Evolutionary conservation across 2,329 filamentous ascomycete genomes (phyloP).

Genomic region (Teratosphaeria nubilosa): DNA sequence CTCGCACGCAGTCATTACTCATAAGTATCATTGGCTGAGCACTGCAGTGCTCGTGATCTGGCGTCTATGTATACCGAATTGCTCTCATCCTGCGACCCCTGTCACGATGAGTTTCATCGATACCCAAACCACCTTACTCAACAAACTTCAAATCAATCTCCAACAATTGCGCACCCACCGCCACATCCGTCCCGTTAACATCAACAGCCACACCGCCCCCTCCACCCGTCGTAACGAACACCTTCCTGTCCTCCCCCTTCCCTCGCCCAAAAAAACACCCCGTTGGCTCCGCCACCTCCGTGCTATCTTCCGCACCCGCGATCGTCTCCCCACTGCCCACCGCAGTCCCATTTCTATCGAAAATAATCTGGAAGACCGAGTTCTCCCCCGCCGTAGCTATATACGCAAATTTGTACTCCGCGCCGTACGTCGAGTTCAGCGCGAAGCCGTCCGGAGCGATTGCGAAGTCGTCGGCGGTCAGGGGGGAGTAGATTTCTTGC

Average conservation of each 20-base stretch:
- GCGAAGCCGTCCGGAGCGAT: not conserved
- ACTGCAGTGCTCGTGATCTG: too few relatives aligned
- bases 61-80: too few relatives aligned
- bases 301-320: not conserved
- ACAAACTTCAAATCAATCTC: not conserved
- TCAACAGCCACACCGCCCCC: not conserved
- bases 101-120: too few relatives aligned
- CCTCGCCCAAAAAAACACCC: not conserved
- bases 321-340: not conserved
- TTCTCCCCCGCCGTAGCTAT: not conserved
- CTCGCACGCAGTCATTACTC: too few relatives aligned
- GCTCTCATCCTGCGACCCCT: too few relatives aligned
- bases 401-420: not conserved
- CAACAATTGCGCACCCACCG: not conserved
- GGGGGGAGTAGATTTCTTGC: not conserved
- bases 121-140: too few relatives aligned
- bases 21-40: too few relatives aligned
- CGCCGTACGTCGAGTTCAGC: not conserved
- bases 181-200: not conserved
- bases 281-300: not conserved
- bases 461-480: not conserved
- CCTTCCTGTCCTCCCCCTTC: not conserved
- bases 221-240: not conserved
- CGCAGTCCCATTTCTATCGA: not conserved
- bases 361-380: not conserved